Conservation (phyloP, 139 green algal genomes). For the Monoraphidium neglectum region DNA sequence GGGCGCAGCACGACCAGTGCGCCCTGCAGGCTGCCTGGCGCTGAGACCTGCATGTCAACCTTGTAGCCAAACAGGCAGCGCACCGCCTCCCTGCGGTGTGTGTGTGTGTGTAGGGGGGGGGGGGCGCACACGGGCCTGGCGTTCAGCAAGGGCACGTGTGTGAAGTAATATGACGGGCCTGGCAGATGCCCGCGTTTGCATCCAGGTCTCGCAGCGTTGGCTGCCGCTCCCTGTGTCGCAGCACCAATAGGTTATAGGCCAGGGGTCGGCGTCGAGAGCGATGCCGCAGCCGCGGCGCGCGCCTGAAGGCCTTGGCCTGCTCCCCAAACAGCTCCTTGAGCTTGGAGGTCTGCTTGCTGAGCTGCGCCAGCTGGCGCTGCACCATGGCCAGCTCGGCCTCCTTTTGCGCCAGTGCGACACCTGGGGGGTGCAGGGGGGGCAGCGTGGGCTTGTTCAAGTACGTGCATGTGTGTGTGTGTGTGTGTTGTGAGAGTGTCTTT, state of each 20-base stretch:
- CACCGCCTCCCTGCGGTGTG: too few relatives aligned
- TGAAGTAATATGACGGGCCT: too few relatives aligned
- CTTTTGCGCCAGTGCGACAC: constrained; percentile 23
- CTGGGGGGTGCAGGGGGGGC: not conserved
- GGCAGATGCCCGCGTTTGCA: too few relatives aligned
- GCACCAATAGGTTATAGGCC: too few relatives aligned
- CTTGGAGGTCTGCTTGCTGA: constrained; percentile 41
- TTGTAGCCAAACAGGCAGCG: constrained; percentile 78
- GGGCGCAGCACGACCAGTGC: not conserved
- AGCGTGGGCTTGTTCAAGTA: not conserved
- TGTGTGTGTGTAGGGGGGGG: too few relatives aligned
- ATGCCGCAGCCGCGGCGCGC: too few relatives aligned
- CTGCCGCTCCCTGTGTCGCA: too few relatives aligned
- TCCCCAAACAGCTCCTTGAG: constrained; percentile 77
- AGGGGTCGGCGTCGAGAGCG: too few relatives aligned
- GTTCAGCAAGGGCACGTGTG: too few relatives aligned
- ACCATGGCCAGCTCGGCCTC: constrained; percentile 55
- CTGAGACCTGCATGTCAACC: constrained; percentile 7
- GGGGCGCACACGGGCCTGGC: too few relatives aligned
- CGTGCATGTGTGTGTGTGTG: not conserved
- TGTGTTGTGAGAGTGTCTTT: too few relatives aligned
- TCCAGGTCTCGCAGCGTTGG: too few relatives aligned
- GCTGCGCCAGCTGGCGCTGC: constrained; percentile 39
- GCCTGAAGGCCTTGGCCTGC: constrained; percentile 68
- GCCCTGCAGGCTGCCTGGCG: not conserved